Evolutionary conservation across 768 basidiomycete species (phyloP), one percentile per base, ranked within the genome.

Genomic region (Ramaria rubella): DNA sequence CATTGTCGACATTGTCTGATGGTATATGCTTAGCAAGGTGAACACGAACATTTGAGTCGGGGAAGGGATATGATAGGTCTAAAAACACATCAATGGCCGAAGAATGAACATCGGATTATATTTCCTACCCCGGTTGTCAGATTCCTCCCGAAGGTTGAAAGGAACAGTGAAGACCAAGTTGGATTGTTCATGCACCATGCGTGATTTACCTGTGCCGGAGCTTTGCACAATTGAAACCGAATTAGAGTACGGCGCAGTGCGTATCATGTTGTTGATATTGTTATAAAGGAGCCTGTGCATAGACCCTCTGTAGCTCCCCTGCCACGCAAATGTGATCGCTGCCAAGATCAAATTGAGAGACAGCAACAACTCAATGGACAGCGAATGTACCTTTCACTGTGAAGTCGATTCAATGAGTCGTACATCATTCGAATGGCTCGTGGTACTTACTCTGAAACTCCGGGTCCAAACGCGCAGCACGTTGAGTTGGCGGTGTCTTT

Each of bases 151-250:
- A 27, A 50, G 49, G 24, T 12, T 50, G 49, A 50, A 27, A 11
- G 24, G 5, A 11, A 50, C 8, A 23, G 24, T 11, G 49, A 50
- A 27, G 9, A 50, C 30, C n/a, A 50, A 30, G 11, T n/a, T 11
- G 8, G 11, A 12, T 30, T n/a, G 23, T 27, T 50, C 49, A 11
- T 50, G 9, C 24, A 50, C 49, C 8, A 9, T 12, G 49, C 49
- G 49, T n/a, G 29, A 50, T 27, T 50, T 50, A 7, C 49, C 19
- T 5, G 49, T 50, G 5, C 49, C 49, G 21, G 49, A 50, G 49
- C 49, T 50, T 27, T 50, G 49, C 24, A 50, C 14, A 8, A 50
- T 27, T 11, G 49, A 23, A 8, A 50, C 49, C n/a, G 9, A 26
- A 30, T 50, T 50, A 30, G 6, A 9, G 24, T 50, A 50, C 11